phyloP scores from a whole-genome alignment of 768 basidiomycete genomes.

The Coprinellus aureogranulatus region DNA sequence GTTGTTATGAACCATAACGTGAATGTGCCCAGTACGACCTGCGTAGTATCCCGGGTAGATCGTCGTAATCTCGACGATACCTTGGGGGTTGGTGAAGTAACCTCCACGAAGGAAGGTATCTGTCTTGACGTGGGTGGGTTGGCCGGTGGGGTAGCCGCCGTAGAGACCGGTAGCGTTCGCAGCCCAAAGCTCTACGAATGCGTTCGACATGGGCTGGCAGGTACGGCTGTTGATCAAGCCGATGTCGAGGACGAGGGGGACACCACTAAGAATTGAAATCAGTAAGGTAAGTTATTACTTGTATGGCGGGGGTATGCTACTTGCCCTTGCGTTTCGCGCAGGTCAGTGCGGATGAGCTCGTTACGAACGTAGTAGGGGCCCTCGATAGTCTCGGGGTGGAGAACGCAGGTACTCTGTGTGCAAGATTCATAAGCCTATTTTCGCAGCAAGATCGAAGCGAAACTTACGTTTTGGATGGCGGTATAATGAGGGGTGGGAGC shows the following conservation, averaged over 20 bases:
- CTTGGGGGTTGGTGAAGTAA: slow-evolving; percentile 25
- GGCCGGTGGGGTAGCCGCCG: slow-evolving; percentile 18
- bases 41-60: slow-evolving; percentile 32
- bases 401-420: slow-evolving; percentile 50
- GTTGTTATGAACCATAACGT: slow-evolving; percentile 28
- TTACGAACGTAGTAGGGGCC: slow-evolving; percentile 50
- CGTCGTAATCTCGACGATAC: slow-evolving; percentile 30
- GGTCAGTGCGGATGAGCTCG: slow-evolving; percentile 7
- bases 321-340: slow-evolving; percentile 6
- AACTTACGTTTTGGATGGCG: slow-evolving; percentile 8
- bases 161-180: slow-evolving; percentile 28
- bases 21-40: slow-evolving; percentile 33
- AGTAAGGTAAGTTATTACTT: neutral
- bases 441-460: neutral
- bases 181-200: slow-evolving; percentile 37
- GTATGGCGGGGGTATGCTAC: too few species aligned
- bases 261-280: slow-evolving; percentile 19
- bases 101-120: slow-evolving; percentile 34
- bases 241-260: slow-evolving; percentile 34
- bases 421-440: neutral
- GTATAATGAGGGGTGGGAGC: slow-evolving; percentile 5
- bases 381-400: slow-evolving; percentile 53
- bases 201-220: slow-evolving; percentile 32
- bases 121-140: slow-evolving; percentile 15
- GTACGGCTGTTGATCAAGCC: slow-evolving; percentile 35